Conservation (phyloP, 2,329 filamentous ascomycete species). For the Sarocladiaceae sp. region DNA sequence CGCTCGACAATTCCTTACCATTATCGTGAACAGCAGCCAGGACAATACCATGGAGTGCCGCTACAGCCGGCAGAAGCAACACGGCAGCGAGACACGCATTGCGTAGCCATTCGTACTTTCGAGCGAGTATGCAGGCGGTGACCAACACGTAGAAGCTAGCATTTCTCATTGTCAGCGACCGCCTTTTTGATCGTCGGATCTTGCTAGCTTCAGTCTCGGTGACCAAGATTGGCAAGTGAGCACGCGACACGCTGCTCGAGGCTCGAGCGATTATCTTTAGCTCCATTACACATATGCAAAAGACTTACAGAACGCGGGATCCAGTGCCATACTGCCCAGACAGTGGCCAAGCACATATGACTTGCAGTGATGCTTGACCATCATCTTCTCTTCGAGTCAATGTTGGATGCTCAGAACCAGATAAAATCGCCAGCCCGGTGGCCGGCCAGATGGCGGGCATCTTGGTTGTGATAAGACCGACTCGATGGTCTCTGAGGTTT, state of each 20-base stretch:
- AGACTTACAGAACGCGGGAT: conserved; percentile 41
- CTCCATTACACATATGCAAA: too few relatives aligned
- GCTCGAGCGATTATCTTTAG: background rate
- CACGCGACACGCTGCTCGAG: background rate
- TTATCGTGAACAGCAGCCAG: conserved; percentile 53
- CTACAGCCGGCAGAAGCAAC: conserved; percentile 56
- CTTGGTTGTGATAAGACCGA: too few relatives aligned
- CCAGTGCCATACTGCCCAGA: conserved; percentile 52
- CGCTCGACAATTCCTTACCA: conserved; percentile 32
- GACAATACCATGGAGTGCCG: conserved; percentile 57
- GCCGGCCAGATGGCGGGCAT: too few relatives aligned
- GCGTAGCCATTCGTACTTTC: conserved; percentile 54
- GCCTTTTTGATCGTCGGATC: too few relatives aligned
- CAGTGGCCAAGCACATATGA: conserved; percentile 51
- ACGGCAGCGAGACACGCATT: conserved; percentile 58
- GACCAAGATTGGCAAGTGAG: background rate
- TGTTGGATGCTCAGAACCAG: too few relatives aligned
- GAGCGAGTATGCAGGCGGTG: conserved; percentile 55
- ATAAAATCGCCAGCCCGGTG: background rate
- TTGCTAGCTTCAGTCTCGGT: background rate
- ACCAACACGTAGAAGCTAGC: conserved; percentile 62
- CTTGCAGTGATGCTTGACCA: conserved; percentile 22
- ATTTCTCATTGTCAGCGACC: too few relatives aligned
- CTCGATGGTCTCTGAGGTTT: too few relatives aligned
- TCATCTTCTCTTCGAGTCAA: background rate